Evolutionary conservation across 2,329 filamentous ascomycete species (phyloP), one percentile per base, ranked within the genome.

Genomic region (Ceratocystis albifundus): DNA sequence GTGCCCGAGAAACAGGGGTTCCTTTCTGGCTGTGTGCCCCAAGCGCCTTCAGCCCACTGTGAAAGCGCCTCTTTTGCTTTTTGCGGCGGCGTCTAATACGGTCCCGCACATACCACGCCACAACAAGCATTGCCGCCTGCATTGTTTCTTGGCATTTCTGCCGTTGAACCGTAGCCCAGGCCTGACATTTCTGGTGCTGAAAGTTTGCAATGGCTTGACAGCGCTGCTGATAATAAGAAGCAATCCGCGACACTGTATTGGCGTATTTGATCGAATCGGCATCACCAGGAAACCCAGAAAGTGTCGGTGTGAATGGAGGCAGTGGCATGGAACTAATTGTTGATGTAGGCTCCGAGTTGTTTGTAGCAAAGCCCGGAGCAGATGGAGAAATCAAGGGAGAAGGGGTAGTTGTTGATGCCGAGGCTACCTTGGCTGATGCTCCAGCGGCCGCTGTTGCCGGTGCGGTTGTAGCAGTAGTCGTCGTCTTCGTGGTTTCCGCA

Each of bases 51-150:
- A 80, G 72, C 12, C 76, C 77, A 7, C 73, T 72, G 64, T 74
- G 74, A 70, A 80, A 80, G 20, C 72, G 71, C 20, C 76, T 74
- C 73, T 76, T 78, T 70, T 76, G 73, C 64, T 75, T 72, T 69
- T 73, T 74, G 55, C 77, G 74, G 32, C 77, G 74, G 41, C 78
- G 75, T 67, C 75, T 73, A 69, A 80, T 78, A 41, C 78, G 76
- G 69, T 80, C 78, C 55, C 78, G 76, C 55, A 79, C 76, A 69
- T 80, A 80, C 78, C 78, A 80, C 12, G 78, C 78, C 41, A 80
- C 77, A 3, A 80, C 76, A 25, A 80, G 71, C 76, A 79, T 80
- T 67, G 78, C 77, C 0, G 78, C 78, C 69, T 79, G 77, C 73
- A 76, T 78, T 74, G 78, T 78, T 68, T 80, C 78, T 71, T 79